These are phyloP conservation scores for Emergomyces pasteurianus DNA, from an alignment of 2,329 filamentous ascomycete species.

Conservation along the genomic window DNA sequence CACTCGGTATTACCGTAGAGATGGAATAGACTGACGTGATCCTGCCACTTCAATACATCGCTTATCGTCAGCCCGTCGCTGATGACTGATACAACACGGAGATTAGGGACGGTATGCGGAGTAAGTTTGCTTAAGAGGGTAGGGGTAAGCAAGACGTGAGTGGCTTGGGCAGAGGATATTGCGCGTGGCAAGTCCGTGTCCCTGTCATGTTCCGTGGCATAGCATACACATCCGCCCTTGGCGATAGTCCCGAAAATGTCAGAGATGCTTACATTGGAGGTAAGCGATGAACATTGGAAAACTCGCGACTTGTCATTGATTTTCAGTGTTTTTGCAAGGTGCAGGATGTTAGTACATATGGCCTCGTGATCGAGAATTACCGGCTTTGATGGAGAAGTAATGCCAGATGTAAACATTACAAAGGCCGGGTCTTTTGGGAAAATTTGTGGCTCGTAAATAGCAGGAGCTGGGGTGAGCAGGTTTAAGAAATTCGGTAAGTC, in stretches of 20 bases:
- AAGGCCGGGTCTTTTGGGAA: background rate
- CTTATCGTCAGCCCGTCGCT: background rate
- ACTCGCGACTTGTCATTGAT: background rate
- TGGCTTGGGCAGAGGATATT: background rate
- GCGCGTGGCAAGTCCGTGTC: background rate
- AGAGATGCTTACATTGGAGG: background rate
- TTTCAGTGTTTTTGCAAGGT: background rate
- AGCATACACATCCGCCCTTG: background rate
- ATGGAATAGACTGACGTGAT: background rate
- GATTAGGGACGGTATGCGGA: background rate
- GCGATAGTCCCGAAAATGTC: background rate
- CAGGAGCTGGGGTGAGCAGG: background rate
- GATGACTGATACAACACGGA: background rate
- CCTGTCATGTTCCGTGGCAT: background rate
- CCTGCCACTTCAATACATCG: background rate
- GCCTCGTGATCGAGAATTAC: conserved; percentile 6
- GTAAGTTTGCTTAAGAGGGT: background rate
- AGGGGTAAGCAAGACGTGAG: background rate
- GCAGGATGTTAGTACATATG: background rate
- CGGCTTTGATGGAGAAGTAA: conserved; percentile 17
- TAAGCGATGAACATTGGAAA: background rate
- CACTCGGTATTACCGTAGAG: background rate
- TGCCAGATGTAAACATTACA: conserved; percentile 19
- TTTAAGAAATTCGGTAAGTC: background rate
- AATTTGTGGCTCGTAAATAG: background rate